These are phyloP conservation scores for Ascoidea rubescens DNA, from an alignment of 805 yeast genomes.

Conservation along the genomic window DNA sequence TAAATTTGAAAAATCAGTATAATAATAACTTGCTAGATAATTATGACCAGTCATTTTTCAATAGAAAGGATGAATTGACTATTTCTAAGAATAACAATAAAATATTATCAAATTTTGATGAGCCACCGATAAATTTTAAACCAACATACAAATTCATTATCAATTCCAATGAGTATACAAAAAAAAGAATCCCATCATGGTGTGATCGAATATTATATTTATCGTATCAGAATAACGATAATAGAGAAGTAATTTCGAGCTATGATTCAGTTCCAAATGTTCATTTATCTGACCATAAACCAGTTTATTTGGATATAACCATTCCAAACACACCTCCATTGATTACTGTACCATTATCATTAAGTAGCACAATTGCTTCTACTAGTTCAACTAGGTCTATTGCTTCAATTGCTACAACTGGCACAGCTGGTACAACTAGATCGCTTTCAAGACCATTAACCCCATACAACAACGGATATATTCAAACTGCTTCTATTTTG, in stretches of 20 bases:
- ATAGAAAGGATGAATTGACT: slow-evolving; percentile 23
- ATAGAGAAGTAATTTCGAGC: slow-evolving; percentile 6
- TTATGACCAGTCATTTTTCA: slow-evolving; percentile 15
- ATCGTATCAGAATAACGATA: slow-evolving; percentile 19
- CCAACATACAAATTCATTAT: slow-evolving; percentile 67
- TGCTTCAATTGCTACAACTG: no score
- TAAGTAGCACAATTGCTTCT: no score
- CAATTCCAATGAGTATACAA: slow-evolving; percentile 36
- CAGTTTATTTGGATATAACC: slow-evolving; percentile 43
- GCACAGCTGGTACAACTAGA: no score
- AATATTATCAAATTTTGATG: slow-evolving; percentile 50
- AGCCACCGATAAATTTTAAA: slow-evolving; percentile 47
- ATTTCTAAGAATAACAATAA: slow-evolving; percentile 22
- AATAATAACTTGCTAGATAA: slow-evolving; percentile 2
- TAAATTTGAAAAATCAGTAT: no score
- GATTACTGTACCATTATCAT: slow-evolving; percentile 2
- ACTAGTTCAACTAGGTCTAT: no score
- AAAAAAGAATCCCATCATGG: slow-evolving; percentile 71
- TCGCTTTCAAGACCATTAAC: no score
- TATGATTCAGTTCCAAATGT: slow-evolving; percentile 38
- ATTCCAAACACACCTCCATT: slow-evolving; percentile 31
- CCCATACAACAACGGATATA: no score
- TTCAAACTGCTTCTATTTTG: neutral
- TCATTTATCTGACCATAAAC: slow-evolving; percentile 64
- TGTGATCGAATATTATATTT: slow-evolving; percentile 72